Evolutionary conservation across 768 basidiomycete species (phyloP).

Genomic region (Hypholoma sublateritium): DNA sequence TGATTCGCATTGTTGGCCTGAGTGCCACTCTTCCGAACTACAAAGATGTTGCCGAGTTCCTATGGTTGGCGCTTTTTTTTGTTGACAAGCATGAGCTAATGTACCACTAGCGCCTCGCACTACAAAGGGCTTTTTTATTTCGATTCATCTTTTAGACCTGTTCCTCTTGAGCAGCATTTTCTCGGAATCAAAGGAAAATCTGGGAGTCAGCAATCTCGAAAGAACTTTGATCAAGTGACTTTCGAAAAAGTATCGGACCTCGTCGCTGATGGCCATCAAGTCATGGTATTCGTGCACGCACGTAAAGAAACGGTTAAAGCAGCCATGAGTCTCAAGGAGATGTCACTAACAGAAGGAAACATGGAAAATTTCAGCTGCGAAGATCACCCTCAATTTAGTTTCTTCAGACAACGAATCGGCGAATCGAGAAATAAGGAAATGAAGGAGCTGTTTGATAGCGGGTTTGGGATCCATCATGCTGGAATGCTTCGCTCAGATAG

Average conservation of each 20-base stretch:
- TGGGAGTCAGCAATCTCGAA: constrained; percentile 67
- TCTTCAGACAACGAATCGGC: constrained; percentile 76
- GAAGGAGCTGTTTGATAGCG: constrained; percentile 88
- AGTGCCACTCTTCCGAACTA: constrained; percentile 98
- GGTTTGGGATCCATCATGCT: constrained; percentile 98
- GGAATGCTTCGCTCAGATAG: constrained; percentile 95
- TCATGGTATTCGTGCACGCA: constrained; percentile 99
- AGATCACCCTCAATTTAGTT: constrained; percentile 75
- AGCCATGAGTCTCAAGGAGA: constrained; percentile 77
- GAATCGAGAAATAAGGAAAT: constrained; percentile 93
- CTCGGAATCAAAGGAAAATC: constrained; percentile 90
- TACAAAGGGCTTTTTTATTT: constrained; percentile 94
- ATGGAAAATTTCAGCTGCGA: constrained; percentile 78
- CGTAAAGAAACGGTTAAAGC: constrained; percentile 97
- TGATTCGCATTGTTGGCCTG: constrained; percentile 94
- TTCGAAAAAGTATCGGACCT: constrained; percentile 90
- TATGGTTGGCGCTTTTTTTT: constrained; percentile 54
- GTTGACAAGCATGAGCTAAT: neutral
- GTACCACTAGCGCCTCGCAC: constrained; percentile 69
- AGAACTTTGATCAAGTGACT: constrained; percentile 84
- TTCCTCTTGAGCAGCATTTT: constrained; percentile 97
- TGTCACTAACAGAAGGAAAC: constrained; percentile 67
- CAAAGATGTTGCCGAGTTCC: constrained; percentile 91
- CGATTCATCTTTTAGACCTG: constrained; percentile 94
- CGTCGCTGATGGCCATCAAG: constrained; percentile 91